A percentile compares a stretch with the other conserved stretches of the same genome.
Conservation (phyloP, 345 rosid species). For the Sisymbrium irio region DNA sequence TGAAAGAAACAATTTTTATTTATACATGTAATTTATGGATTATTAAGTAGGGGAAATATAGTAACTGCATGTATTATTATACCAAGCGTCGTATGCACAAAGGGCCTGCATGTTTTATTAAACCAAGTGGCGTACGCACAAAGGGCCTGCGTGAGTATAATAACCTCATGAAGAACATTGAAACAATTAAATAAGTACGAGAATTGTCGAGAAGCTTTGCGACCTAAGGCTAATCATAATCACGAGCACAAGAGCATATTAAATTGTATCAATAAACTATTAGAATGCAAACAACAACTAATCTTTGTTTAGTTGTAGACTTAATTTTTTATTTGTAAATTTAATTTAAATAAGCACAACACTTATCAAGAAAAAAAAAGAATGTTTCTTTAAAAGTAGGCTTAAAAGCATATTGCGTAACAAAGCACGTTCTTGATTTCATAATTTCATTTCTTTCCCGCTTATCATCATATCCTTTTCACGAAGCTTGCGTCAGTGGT, state of each 20-base stretch:
- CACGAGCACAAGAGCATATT: slow-evolving; percentile 11
- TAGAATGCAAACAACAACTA: slow-evolving; percentile 16
- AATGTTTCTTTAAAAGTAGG: slow-evolving; percentile 30
- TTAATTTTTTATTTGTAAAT: too few relatives aligned
- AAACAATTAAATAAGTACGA: slow-evolving; percentile 19
- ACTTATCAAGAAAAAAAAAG: slow-evolving; percentile 23
- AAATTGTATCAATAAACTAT: slow-evolving; percentile 2
- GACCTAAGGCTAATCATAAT: slow-evolving; percentile 26
- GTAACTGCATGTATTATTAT: slow-evolving; percentile 1
- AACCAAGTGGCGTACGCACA: not conserved
- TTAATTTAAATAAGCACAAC: slow-evolving; percentile 11
- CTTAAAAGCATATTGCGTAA: slow-evolving; percentile 33
- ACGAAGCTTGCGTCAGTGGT: slow-evolving; percentile 30
- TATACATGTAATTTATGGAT: too few relatives aligned
- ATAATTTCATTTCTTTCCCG: not conserved
- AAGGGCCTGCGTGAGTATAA: too few relatives aligned
- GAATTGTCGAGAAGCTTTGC: slow-evolving; percentile 29
- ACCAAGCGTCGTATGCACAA: not conserved
- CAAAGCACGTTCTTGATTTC: slow-evolving; percentile 31
- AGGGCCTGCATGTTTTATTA: slow-evolving; percentile 2
- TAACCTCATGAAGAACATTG: slow-evolving; percentile 1
- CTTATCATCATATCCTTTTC: slow-evolving; percentile 32
- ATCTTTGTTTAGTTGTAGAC: not conserved
- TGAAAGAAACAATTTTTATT: not conserved
- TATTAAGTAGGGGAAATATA: too few relatives aligned